phyloP scores from a whole-genome alignment of 2,329 filamentous ascomycete genomes.

The Ophidiomyces ophidiicola region DNA sequence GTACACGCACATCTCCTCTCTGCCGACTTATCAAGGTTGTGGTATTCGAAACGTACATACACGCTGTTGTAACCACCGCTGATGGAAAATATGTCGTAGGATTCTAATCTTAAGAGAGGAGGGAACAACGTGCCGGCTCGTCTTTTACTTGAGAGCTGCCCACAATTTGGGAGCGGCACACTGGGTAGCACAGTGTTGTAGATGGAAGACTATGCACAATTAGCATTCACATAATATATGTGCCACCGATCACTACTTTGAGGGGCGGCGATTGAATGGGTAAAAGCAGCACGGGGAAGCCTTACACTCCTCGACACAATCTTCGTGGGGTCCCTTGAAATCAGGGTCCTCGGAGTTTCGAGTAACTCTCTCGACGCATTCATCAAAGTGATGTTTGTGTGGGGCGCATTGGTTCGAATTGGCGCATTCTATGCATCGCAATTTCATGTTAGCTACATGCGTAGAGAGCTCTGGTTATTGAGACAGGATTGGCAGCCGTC shows the following conservation, averaged over 20 bases:
- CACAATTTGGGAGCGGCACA: conserved; percentile 97
- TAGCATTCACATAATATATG: not conserved
- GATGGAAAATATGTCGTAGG: too few relatives aligned
- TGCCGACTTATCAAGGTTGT: not conserved
- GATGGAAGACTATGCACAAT: conserved; percentile 74
- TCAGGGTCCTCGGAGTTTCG: conserved; percentile 54
- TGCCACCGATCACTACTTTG: not conserved
- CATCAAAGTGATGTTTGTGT: conserved; percentile 94
- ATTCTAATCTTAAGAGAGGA: too few relatives aligned
- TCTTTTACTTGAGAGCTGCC: conserved; percentile 71
- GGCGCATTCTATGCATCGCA: conserved; percentile 58
- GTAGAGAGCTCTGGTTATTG: not conserved
- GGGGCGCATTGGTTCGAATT: conserved; percentile 73
- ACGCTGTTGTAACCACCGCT: too few relatives aligned
- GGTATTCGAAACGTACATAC: too few relatives aligned
- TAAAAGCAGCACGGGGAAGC: conserved; percentile 19
- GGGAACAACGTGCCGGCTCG: not conserved
- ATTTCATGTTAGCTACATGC: not conserved
- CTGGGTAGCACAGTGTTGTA: conserved; percentile 83
- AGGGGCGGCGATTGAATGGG: not conserved
- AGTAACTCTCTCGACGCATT: conserved; percentile 91
- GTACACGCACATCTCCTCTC: not conserved
- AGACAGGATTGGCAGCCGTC: not conserved
- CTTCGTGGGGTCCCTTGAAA: conserved; percentile 65
- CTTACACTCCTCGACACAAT: conserved; percentile 99